Evolutionary conservation across 306 rosid genomes (phyloP), one percentile per base, ranked within the genome.

Genomic region (Fragaria ananassa): DNA sequence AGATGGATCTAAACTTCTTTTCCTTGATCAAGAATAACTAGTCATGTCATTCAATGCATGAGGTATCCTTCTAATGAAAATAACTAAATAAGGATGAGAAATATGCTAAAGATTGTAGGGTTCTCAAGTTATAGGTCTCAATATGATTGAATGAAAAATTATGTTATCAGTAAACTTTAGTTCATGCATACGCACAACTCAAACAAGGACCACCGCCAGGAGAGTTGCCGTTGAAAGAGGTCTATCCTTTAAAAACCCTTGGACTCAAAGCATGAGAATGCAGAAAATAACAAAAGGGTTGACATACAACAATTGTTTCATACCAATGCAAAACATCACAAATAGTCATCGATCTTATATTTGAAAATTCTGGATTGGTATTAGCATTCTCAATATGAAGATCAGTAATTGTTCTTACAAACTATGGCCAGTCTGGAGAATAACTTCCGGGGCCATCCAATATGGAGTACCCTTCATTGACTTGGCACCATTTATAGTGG

Each of bases 401-500:
- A 72, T 57, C 69, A 19, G 49, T 27, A 66, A 53, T 31, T 31
- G 39, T 45, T 66, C 98, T 91, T 84, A 94, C 98, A 92, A 90
- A 82, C 97, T 94, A 86, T 91, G 96, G 45, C 98, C 98, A 68
- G 96, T 94, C 84, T 94, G 97, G 67, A 91, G 88, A 80, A 94
- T 87, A 80, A 93, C 98, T 88, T 93, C 98, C 8, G 98, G 98
- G 51, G 98, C 94, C 98, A 93, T 93, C 98, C 98, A 93, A 82
- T 91, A 93, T 15, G 98, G 91, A 64, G 98, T 93, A 66, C 98
- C 98, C 93, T 94, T 94, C 90, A 94, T 90, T 74, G 97, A 94
- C 81, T 90, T 94, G 61, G 98, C 93, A 80, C 96, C 91, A 80
- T 86, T 88, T 69, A 91, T 87, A 66, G 98, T 91, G 67, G 98